These are phyloP conservation scores for Xylaria venustula DNA, from an alignment of 495 filamentous ascomycete genomes.

Conservation along the genomic window DNA sequence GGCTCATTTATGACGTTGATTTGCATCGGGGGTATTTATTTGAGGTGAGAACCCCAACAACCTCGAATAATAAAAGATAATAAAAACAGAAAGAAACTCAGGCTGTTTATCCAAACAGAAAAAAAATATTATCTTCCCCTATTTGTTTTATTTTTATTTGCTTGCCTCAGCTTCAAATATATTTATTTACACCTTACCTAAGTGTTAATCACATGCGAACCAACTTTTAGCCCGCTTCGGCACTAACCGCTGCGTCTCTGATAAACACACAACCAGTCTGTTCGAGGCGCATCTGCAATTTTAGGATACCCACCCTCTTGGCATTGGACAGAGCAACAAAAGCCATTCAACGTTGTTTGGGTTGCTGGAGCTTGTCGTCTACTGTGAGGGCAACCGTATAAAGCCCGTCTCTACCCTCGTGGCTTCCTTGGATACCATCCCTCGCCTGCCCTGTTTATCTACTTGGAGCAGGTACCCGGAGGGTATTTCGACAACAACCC, in stretches of 20 bases:
- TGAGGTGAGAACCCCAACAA: neutral
- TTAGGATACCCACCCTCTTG: conserved; percentile 10
- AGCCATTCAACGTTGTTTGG: neutral
- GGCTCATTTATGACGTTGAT: conserved; percentile 1
- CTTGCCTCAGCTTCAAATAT: too few relatives aligned
- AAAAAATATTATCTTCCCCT: too few relatives aligned
- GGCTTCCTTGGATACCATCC: neutral
- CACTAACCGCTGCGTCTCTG: conserved; percentile 3
- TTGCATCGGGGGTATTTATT: neutral
- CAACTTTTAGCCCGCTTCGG: conserved; percentile 7
- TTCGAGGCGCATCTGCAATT: conserved; percentile 10
- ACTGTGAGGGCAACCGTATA: neutral
- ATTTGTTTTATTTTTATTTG: too few relatives aligned
- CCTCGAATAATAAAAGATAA: too few relatives aligned
- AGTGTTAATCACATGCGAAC: neutral
- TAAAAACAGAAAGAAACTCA: too few relatives aligned
- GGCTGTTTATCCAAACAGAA: neutral
- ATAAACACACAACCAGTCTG: neutral
- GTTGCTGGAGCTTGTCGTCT: neutral
- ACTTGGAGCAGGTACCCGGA: neutral
- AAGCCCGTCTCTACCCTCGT: neutral
- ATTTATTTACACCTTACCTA: neutral
- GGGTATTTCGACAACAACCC: neutral
- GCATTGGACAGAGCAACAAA: neutral
- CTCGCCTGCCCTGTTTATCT: too few relatives aligned